These are phyloP conservation scores for Pseudoneurospora amorphoporcata DNA, from an alignment of 495 filamentous ascomycete genomes.

Conservation along the genomic window DNA sequence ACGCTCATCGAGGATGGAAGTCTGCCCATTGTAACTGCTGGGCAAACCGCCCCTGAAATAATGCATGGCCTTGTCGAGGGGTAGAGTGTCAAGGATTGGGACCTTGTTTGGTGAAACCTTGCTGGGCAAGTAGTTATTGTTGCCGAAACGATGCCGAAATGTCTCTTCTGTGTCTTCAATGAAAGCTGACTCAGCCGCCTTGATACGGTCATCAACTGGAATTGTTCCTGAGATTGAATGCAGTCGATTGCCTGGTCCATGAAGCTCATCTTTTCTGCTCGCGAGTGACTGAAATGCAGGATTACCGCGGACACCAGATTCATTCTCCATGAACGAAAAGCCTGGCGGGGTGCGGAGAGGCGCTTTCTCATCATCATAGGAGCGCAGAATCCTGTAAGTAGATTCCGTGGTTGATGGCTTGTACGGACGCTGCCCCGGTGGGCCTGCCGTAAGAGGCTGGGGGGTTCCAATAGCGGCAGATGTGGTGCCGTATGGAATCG, in stretches of 20 bases:
- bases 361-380: background rate
- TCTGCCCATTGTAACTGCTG: conserved; percentile 5
- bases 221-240: background rate
- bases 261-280: background rate
- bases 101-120: background rate
- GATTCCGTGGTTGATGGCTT: conserved; percentile 20
- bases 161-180: background rate
- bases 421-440: conserved; percentile 34
- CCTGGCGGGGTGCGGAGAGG: background rate
- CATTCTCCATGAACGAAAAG: background rate
- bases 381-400: conserved; percentile 1
- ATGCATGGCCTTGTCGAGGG: conserved; percentile 4
- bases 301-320: background rate
- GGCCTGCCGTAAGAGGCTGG: conserved; percentile 36
- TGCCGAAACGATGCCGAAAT: background rate
- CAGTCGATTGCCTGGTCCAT: background rate
- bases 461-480: conserved; percentile 27
- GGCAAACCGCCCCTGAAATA: conserved; percentile 13
- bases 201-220: background rate
- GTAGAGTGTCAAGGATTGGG: conserved; percentile 16
- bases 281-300: background rate
- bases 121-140: background rate
- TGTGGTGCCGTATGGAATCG: conserved; percentile 1
- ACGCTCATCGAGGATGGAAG: background rate
- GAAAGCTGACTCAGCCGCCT: background rate